Conservation (phyloP, 495 filamentous ascomycete species). For the Penicillium chermesinum region DNA sequence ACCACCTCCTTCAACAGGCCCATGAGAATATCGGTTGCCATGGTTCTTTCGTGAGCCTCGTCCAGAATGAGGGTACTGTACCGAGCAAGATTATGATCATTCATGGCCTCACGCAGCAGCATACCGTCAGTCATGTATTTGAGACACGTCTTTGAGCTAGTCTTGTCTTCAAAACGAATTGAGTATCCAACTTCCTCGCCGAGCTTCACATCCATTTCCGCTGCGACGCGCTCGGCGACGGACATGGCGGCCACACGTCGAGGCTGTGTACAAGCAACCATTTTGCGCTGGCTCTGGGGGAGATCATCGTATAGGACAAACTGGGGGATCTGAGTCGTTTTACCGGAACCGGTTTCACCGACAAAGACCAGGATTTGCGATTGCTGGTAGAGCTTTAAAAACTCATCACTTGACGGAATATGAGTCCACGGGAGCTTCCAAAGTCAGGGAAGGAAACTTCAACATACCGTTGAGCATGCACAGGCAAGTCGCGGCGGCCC, state of each 20-base stretch:
- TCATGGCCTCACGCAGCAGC: slow-evolving; percentile 96
- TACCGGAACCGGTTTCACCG: slow-evolving; percentile 76
- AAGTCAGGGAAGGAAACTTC: not conserved
- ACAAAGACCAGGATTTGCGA: slow-evolving; percentile 97
- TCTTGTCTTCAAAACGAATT: slow-evolving; percentile 98
- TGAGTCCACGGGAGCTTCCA: slow-evolving; percentile 4
- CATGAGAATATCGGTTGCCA: slow-evolving; percentile 96
- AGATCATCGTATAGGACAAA: slow-evolving; percentile 97
- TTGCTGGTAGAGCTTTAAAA: slow-evolving; percentile 84
- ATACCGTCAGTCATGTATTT: slow-evolving; percentile 99
- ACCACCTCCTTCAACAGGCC: slow-evolving; percentile 86
- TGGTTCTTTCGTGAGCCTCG: slow-evolving; percentile 93
- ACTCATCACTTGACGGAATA: slow-evolving; percentile 66
- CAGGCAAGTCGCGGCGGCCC: slow-evolving; percentile 77
- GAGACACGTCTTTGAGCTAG: slow-evolving; percentile 80
- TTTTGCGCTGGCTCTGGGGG: slow-evolving; percentile 74
- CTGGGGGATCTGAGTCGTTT: slow-evolving; percentile 95
- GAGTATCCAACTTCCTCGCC: slow-evolving; percentile 98
- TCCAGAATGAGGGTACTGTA: slow-evolving; percentile 99
- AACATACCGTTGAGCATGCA: slow-evolving; percentile 76
- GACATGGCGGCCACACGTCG: slow-evolving; percentile 98
- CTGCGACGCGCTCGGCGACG: slow-evolving; percentile 94
- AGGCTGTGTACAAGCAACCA: slow-evolving; percentile 96
- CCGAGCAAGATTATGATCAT: slow-evolving; percentile 81
- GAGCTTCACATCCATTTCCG: slow-evolving; percentile 90